Percentiles rank a stretch among this genome's conserved stretches.
These are phyloP conservation scores for Heliocybe sulcata DNA, from an alignment of 1,284 basidiomycete genomes.

Conservation along the genomic window DNA sequence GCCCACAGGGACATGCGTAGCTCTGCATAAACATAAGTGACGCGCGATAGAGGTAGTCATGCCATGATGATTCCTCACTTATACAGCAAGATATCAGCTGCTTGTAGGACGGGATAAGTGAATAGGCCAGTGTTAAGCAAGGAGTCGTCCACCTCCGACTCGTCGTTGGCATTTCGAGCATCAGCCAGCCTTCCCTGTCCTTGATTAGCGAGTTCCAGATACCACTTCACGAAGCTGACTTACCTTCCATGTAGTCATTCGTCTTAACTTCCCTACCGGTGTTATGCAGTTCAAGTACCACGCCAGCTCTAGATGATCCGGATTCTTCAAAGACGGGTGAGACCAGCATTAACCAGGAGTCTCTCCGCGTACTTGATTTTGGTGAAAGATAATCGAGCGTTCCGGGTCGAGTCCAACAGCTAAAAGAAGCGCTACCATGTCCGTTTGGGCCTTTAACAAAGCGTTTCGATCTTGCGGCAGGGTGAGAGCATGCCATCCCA, in stretches of 20 bases:
- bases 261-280: constrained; percentile 72
- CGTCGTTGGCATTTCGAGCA: constrained; percentile 65
- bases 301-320: constrained; percentile 81
- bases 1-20: constrained; percentile 92
- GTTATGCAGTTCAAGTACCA: constrained; percentile 90
- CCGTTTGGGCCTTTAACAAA: constrained; percentile 57
- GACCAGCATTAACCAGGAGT: background rate
- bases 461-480: constrained; percentile 75
- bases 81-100: constrained; percentile 89
- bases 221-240: constrained; percentile 9
- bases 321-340: constrained; percentile 45
- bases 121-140: constrained; percentile 81
- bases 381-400: constrained; percentile 77
- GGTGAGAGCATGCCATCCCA: constrained; percentile 89
- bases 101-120: constrained; percentile 91
- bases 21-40: constrained; percentile 34
- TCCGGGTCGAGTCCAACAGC: constrained; percentile 83
- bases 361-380: constrained; percentile 66
- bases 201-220: constrained; percentile 1
- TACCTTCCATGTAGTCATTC: constrained; percentile 98
- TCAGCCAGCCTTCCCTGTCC: constrained; percentile 64
- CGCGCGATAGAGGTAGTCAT: too few relatives aligned
- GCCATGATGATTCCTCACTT: too few relatives aligned
- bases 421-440: constrained; percentile 80
- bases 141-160: constrained; percentile 76